Evolutionary conservation across 2,329 filamentous ascomycete genomes (phyloP).

Genomic region (Sphaerulina vaccinii): DNA sequence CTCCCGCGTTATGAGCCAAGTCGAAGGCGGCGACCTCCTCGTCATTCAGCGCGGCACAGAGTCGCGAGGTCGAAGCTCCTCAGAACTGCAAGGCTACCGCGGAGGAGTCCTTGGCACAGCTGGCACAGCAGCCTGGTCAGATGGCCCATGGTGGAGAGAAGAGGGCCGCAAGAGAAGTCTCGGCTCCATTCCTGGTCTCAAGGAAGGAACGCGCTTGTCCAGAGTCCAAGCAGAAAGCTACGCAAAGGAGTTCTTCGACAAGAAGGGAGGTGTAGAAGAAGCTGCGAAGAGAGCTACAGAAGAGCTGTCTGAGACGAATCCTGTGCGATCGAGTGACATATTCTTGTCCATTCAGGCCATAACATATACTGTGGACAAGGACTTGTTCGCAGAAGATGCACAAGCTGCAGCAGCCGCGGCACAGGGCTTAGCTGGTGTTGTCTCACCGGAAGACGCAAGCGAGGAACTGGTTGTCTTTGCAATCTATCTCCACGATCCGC

Average conservation of each 20-base stretch:
- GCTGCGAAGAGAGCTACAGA: conserved; percentile 79
- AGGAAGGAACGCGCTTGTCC: conserved; percentile 87
- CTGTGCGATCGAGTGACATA: conserved; percentile 87
- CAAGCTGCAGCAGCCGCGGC: conserved; percentile 10
- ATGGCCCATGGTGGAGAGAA: conserved; percentile 95
- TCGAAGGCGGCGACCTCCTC: conserved; percentile 91
- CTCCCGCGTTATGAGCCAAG: conserved; percentile 95
- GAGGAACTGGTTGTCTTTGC: conserved; percentile 68
- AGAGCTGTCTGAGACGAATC: conserved; percentile 77
- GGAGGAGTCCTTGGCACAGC: conserved; percentile 41
- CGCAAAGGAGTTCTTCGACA: conserved; percentile 76
- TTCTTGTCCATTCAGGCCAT: conserved; percentile 95
- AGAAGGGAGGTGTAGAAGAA: conserved; percentile 73
- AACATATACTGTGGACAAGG: conserved; percentile 60
- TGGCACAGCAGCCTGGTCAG: conserved; percentile 71
- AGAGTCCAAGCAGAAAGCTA: conserved; percentile 87
- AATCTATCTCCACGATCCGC: conserved; percentile 78
- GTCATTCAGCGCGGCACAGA: conserved; percentile 93
- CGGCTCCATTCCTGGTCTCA: conserved; percentile 73
- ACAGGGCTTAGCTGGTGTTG: conserved; percentile 4
- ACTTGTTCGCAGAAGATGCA: conserved; percentile 63
- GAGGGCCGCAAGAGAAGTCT: conserved; percentile 64
- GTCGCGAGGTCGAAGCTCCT: conserved; percentile 61
- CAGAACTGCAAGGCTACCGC: conserved; percentile 56
- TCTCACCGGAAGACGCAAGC: conserved; percentile 48